Percentiles rank a stretch among this genome's conserved stretches.
Evolutionary conservation across 306 rosid species (phyloP).

Genomic region (Parietaria judaica): DNA sequence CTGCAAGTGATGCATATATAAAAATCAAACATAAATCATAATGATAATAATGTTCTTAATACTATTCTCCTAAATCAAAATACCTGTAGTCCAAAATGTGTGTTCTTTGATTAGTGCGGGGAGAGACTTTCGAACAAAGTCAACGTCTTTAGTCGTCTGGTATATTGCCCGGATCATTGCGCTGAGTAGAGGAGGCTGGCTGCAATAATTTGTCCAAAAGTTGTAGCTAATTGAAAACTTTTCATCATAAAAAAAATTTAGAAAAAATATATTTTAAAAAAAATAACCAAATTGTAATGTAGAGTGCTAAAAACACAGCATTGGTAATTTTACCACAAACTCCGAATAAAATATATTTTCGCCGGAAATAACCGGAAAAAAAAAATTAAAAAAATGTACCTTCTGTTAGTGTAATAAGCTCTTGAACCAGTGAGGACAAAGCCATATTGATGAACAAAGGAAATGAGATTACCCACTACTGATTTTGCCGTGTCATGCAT

Average conservation of each 20-base stretch:
- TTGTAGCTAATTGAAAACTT: too few relatives aligned
- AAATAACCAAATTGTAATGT: too few relatives aligned
- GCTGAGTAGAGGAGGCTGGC: constrained; percentile 96
- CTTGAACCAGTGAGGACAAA: constrained; percentile 86
- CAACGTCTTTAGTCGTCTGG: constrained; percentile 45
- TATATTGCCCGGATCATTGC: constrained; percentile 77
- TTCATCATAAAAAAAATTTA: too few relatives aligned
- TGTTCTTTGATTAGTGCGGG: constrained; percentile 78
- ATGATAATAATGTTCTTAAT: neutral
- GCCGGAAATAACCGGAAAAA: too few relatives aligned
- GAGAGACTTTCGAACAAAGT: constrained; percentile 55
- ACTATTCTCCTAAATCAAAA: constrained; percentile 5
- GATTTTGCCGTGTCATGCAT: constrained; percentile 70
- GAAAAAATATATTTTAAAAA: too few relatives aligned
- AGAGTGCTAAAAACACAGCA: too few relatives aligned
- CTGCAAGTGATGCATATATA: constrained; percentile 23
- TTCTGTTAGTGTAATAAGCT: constrained; percentile 75
- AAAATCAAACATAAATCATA: constrained; percentile 12
- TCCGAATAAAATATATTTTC: too few relatives aligned
- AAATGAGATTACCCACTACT: constrained; percentile 62
- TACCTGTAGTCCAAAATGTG: constrained; percentile 90
- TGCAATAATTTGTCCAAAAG: constrained; percentile 25
- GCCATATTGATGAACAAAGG: constrained; percentile 58
- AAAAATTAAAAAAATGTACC: constrained; percentile 27
- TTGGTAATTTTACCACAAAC: too few relatives aligned